These are phyloP conservation scores for Leptographium galeiforme DNA, from an alignment of 2,329 filamentous ascomycete genomes.

Conservation along the genomic window DNA sequence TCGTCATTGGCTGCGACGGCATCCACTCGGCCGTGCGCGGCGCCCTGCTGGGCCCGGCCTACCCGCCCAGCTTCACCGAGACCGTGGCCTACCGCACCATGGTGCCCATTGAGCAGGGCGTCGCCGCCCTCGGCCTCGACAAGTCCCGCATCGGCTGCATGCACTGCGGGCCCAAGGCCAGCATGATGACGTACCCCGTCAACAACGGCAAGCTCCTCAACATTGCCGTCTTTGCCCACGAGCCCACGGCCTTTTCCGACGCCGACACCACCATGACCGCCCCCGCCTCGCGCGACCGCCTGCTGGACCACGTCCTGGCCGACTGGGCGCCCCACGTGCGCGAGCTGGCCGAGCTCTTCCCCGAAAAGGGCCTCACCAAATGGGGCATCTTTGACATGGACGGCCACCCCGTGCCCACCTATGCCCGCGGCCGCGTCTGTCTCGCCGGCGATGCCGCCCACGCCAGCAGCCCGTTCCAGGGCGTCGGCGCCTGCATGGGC, in stretches of 20 bases:
- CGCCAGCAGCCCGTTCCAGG: conserved; percentile 19
- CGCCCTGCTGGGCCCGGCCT: conserved; percentile 31
- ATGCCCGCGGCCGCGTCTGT: conserved; percentile 35
- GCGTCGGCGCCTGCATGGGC: conserved; percentile 10
- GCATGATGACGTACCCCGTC: conserved; percentile 21
- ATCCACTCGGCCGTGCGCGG: conserved; percentile 42
- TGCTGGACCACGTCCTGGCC: conserved; percentile 24
- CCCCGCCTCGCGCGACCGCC: conserved; percentile 20
- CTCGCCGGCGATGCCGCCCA: conserved; percentile 44
- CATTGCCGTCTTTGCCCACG: background rate
- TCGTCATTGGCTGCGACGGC: conserved; percentile 48
- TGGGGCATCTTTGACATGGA: conserved; percentile 23
- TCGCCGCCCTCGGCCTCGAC: conserved; percentile 3
- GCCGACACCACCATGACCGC: conserved; percentile 15
- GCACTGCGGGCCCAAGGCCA: conserved; percentile 10
- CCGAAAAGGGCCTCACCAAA: conserved; percentile 14
- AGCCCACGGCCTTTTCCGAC: conserved; percentile 13
- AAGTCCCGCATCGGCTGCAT: background rate
- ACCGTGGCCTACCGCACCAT: conserved; percentile 48
- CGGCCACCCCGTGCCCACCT: conserved; percentile 12
- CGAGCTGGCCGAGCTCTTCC: conserved; percentile 29
- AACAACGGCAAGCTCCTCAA: background rate
- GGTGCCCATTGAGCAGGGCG: conserved; percentile 30
- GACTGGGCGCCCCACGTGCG: conserved; percentile 18
- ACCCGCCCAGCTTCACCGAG: conserved; percentile 28